Percentiles rank a stretch among this genome's conserved stretches.
These are phyloP conservation scores for Amanita phalloides DNA, from an alignment of 768 basidiomycete genomes.

Conservation along the genomic window DNA sequence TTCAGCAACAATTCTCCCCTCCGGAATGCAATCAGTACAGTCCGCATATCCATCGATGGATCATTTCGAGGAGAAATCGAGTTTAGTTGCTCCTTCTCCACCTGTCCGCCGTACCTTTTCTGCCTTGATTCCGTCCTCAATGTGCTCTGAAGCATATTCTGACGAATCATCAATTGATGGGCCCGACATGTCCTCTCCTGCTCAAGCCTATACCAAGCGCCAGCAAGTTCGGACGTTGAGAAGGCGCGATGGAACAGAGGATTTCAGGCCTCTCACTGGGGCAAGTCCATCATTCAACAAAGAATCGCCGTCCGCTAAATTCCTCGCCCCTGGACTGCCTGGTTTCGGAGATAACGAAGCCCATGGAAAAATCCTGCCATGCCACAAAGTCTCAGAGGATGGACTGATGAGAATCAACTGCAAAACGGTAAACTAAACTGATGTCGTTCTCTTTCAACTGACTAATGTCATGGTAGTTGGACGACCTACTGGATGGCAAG, in stretches of 20 bases:
- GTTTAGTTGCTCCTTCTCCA: conserved; percentile 14
- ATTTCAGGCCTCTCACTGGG: conserved; percentile 67
- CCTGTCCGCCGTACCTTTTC: conserved; percentile 67
- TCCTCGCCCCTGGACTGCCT: conserved; percentile 52
- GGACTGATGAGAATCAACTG: conserved; percentile 85
- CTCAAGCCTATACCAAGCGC: conserved; percentile 69
- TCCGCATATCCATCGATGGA: conserved; percentile 33
- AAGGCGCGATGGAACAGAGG: conserved; percentile 73
- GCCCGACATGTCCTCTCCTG: conserved; percentile 69
- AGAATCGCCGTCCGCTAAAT: conserved; percentile 49
- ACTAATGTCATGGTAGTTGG: conserved; percentile 40
- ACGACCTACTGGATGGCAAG: conserved; percentile 65
- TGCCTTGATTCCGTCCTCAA: conserved; percentile 57
- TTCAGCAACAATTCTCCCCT: conserved; percentile 48
- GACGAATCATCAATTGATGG: conserved; percentile 57
- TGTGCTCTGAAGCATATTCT: conserved; percentile 32
- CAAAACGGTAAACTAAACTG: conserved; percentile 49
- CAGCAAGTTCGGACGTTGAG: conserved; percentile 71
- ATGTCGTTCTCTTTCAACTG: conserved; percentile 1
- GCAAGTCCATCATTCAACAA: conserved; percentile 42
- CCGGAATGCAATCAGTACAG: conserved; percentile 22
- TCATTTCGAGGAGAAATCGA: neutral
- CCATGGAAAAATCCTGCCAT: conserved; percentile 87
- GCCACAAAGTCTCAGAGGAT: conserved; percentile 89
- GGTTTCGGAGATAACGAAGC: conserved; percentile 93